A percentile compares a stretch with the other conserved stretches of the same genome.
Evolutionary conservation across 306 rosid genomes (phyloP).

Genomic region (Acacia acuminata): DNA sequence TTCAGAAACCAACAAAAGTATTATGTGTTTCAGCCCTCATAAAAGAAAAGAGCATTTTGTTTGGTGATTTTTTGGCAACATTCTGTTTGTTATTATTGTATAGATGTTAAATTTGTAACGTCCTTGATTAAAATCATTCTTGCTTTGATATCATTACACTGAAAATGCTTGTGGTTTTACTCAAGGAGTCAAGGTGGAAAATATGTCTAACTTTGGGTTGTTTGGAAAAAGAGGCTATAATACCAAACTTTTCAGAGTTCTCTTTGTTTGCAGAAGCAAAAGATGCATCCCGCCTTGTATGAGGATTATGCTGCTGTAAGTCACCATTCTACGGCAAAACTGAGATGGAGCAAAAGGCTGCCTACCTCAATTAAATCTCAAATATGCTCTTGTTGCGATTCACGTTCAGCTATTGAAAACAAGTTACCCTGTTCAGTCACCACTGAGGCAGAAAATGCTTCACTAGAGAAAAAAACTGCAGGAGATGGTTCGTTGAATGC

Average conservation of each 20-base stretch:
- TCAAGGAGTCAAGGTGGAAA: conserved; percentile 1
- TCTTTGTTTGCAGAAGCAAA: conserved; percentile 75
- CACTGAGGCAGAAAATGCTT: conserved; percentile 34
- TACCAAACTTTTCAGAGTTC: conserved; percentile 12
- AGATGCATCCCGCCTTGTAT: conserved; percentile 83
- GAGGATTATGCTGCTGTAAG: conserved; percentile 52
- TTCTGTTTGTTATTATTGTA: not conserved
- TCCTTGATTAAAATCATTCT: conserved; percentile 21
- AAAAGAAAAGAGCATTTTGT: not conserved
- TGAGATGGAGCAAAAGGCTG: conserved; percentile 61
- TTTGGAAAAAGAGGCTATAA: not conserved
- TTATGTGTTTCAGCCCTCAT: not conserved
- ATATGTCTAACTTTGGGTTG: conserved; percentile 10
- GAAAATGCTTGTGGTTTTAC: conserved; percentile 15
- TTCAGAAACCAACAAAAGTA: not conserved
- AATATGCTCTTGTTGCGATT: conserved; percentile 51
- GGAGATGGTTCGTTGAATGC: conserved; percentile 21
- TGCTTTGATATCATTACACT: conserved; percentile 20
- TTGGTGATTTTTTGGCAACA: not conserved
- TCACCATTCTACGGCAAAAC: conserved; percentile 42
- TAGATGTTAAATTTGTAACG: conserved; percentile 3
- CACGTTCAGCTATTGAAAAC: conserved; percentile 37
- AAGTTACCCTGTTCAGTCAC: conserved; percentile 21
- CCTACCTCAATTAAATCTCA: conserved; percentile 42
- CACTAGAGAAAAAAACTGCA: conserved; percentile 28